Evolutionary conservation across 495 filamentous ascomycete species (phyloP).

Genomic region (Trichoderma virens): DNA sequence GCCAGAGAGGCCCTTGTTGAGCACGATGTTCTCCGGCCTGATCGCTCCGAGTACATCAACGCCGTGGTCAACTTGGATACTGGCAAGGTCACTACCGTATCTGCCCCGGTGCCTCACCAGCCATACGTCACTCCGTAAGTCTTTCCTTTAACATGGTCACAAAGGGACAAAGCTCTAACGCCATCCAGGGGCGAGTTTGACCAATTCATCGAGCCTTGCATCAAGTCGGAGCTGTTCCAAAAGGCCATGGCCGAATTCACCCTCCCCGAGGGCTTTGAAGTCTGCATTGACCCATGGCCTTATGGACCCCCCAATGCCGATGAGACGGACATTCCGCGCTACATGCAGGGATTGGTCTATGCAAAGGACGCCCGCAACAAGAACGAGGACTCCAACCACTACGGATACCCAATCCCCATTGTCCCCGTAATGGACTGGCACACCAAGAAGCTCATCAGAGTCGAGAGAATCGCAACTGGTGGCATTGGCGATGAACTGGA

Average conservation of each 20-base stretch:
- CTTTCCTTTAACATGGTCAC: not conserved
- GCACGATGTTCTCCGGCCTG: conserved; percentile 56
- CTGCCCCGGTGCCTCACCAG: conserved; percentile 53
- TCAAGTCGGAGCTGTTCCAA: conserved; percentile 53
- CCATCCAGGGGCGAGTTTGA: conserved; percentile 50
- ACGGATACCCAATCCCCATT: conserved; percentile 47
- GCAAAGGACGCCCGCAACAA: conserved; percentile 39
- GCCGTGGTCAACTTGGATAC: conserved; percentile 52
- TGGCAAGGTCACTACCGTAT: conserved; percentile 38
- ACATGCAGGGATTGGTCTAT: conserved; percentile 42
- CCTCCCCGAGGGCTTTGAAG: conserved; percentile 53
- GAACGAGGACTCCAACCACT: conserved; percentile 48
- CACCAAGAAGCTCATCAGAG: conserved; percentile 41
- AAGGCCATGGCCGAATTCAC: conserved; percentile 51
- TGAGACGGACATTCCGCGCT: conserved; percentile 47
- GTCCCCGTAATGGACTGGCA: conserved; percentile 49
- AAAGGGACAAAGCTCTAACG: not conserved
- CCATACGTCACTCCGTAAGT: conserved; percentile 53
- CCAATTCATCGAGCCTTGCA: conserved; percentile 52
- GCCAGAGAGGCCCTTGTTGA: conserved; percentile 54
- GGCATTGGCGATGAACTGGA: conserved; percentile 29
- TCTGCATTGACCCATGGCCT: conserved; percentile 66
- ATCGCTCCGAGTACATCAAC: conserved; percentile 54
- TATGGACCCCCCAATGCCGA: conserved; percentile 56
- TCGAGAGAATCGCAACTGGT: conserved; percentile 48